Base-by-base conservation (phyloP, 139 green algal species). In the Micractinium sp. region DNA sequence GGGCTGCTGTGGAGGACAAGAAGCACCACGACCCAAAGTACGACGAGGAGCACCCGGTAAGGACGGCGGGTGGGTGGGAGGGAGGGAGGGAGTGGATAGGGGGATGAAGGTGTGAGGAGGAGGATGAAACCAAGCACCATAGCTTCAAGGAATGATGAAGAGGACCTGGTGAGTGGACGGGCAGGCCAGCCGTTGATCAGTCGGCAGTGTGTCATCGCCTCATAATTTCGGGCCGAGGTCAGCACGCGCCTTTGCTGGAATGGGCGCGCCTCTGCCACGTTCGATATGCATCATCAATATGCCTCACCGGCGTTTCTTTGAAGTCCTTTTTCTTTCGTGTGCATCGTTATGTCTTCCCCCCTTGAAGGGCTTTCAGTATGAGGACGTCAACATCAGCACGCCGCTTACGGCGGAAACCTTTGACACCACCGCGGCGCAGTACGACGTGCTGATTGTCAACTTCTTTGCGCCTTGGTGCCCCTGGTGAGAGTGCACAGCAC, bases 381-480 rank as follows among this genome's bases (percentile, higher is more conserved):
- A 93, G 31, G 91, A 96, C 87, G 89, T 94, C 16, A 94, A 97
- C 87, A 76, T 96, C 41, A 88, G 87, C 15, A 60, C 86, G 56
- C 93, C 94, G 20, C 86, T 97, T 25, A 85, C 67, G 56, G 76
- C 86, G 29, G 89, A 89, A 0, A 94, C 79, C 74, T 96, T 95
- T 80, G 38, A 92, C 25, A 22, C 81, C 13, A 92, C 89, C 15
- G 74, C 96, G n/a, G 84, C 85, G 2, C 85, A 88, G 20, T 96
- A 97, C 87, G 94, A 95, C 29, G 93, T 97, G 19, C 95, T 98
- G 41, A 88, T 99, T 76, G 91, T 98, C 36, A 99, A 99, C 93
- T 99, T 98, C 92, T 98, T 95, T 81, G 97, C 97, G 33, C 97
- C 97, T 16, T 99, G 97, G 98, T 99, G 98, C 90, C 96, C 97